Evolutionary conservation across 805 yeast genomes (phyloP), one percentile per base, ranked within the genome.

Genomic region (Hemisphaericaspora nanyangensis): DNA sequence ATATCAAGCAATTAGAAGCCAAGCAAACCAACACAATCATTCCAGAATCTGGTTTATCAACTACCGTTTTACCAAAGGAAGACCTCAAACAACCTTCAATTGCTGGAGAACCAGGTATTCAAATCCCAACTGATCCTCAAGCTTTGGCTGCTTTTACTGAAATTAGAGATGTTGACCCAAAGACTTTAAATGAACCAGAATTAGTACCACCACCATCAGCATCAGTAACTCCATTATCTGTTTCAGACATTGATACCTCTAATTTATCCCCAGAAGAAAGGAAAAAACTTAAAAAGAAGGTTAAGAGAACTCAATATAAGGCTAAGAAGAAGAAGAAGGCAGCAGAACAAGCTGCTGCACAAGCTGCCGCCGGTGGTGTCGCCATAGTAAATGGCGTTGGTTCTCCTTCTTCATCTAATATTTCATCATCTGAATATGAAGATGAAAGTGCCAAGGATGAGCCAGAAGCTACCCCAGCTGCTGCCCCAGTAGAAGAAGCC

Each of bases 51-150:
- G 63, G 61, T 1, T 50, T 57, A 43, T 37, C 46, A 20, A 51
- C 72, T 38, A 65, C 71, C 22, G 73, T 65, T 22, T 43, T 65
- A 54, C 72, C 73, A 15, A 39, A 50, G 10, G 40, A 51, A 24
- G 70, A 60, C 42, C 57, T 52, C 15, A 37, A 53, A 29, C 68
- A 62, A 38, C 63, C 65, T 42, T 58, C 72, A 7, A 50, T 73
- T 39, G 47, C 68, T 27, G 85, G 87, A 35, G 90, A 84, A 53
- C 88, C 93, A 20, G 95, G 95, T 34, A 72, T 85, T 44, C 74
- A 68, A 28, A 57, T 84, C 48, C 91, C 91, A 34, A 52, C 65
- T 30, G 74, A 84, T 54, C 73, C 86, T 15, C 74, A 72, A 31
- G 72, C 77, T n/a, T 76, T 86, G 51, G 68, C 75, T 43, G 95